Conservation (phyloP, 1,284 basidiomycete species). For the Wallemia hederae region DNA sequence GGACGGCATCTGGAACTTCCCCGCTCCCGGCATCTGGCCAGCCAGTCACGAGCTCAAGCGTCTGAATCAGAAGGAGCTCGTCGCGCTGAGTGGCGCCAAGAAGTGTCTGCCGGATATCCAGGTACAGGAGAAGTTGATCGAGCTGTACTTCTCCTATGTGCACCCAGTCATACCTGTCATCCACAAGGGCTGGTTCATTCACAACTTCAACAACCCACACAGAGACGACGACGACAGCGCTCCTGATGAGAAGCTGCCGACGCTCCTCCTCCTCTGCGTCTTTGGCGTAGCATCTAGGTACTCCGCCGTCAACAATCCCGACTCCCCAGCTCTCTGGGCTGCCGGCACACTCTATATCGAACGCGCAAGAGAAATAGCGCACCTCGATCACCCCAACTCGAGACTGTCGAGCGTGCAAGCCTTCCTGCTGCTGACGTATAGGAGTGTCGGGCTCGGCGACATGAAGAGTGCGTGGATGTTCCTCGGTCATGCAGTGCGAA, state of each 20-base stretch:
- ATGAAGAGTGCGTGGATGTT: constrained; percentile 65
- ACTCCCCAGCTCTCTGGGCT: constrained; percentile 34
- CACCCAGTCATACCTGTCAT: constrained; percentile 42
- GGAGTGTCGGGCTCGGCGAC: constrained; percentile 55
- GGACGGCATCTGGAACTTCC: constrained; percentile 57
- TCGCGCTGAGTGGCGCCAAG: constrained; percentile 9
- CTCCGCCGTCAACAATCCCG: constrained; percentile 18
- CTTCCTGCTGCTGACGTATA: constrained; percentile 42
- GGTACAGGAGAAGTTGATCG: constrained; percentile 33
- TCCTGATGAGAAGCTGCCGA: constrained; percentile 21
- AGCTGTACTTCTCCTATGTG: constrained; percentile 46
- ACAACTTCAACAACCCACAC: constrained; percentile 15
- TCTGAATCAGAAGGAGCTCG: constrained; percentile 17
- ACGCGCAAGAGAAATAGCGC: constrained; percentile 36
- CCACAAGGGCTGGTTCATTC: constrained; percentile 36
- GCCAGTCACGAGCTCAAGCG: constrained; percentile 19
- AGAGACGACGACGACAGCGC: constrained; percentile 3
- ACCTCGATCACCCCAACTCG: constrained; percentile 31
- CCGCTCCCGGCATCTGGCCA: constrained; percentile 53
- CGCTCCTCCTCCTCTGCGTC: constrained; percentile 41
- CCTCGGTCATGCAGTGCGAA: constrained; percentile 36
- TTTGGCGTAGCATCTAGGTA: constrained; percentile 46
- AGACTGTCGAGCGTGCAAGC: constrained; percentile 42
- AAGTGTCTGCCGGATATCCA: constrained; percentile 19
- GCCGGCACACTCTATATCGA: constrained; percentile 45